These are phyloP conservation scores for Alloascoidea africana DNA, from an alignment of 805 yeast genomes.

Conservation along the genomic window DNA sequence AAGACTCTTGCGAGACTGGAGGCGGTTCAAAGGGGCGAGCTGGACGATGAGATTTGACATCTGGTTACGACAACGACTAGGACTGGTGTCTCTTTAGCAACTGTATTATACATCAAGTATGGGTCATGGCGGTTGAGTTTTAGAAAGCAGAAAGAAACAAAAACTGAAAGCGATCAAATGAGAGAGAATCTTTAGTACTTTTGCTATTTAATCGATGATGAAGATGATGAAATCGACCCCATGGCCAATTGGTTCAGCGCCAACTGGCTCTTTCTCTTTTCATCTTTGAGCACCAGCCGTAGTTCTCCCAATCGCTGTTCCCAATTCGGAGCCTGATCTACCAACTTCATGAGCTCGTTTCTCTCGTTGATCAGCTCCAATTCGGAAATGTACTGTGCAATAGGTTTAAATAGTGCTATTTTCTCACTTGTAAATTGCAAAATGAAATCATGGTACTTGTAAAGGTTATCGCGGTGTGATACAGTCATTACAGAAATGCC, in stretches of 20 bases:
- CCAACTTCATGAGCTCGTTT: neutral
- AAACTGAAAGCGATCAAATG: too few species aligned
- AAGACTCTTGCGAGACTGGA: conserved; percentile 8
- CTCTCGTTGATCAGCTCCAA: conserved; percentile 1
- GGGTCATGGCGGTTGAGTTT: too few species aligned
- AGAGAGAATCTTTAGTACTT: too few species aligned
- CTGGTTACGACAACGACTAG: too few species aligned
- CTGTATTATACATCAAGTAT: too few species aligned
- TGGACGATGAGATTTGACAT: too few species aligned
- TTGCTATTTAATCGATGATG: too few species aligned
- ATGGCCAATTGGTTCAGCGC: neutral
- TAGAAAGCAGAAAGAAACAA: too few species aligned
- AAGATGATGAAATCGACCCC: too few species aligned
- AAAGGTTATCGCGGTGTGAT: conserved; percentile 81
- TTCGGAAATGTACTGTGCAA: neutral
- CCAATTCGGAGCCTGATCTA: neutral
- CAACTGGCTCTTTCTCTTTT: conserved; percentile 1
- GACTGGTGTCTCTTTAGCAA: too few species aligned
- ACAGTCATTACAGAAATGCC: conserved; percentile 80
- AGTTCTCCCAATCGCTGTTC: neutral
- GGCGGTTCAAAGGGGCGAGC: neutral
- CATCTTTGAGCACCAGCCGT: neutral
- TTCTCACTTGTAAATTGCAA: conserved; percentile 43
- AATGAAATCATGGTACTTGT: conserved; percentile 81
- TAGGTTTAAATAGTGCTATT: neutral